Evolutionary conservation across 2,329 filamentous ascomycete genomes (phyloP).

Genomic region (Lasiodiplodia hormozganensis): DNA sequence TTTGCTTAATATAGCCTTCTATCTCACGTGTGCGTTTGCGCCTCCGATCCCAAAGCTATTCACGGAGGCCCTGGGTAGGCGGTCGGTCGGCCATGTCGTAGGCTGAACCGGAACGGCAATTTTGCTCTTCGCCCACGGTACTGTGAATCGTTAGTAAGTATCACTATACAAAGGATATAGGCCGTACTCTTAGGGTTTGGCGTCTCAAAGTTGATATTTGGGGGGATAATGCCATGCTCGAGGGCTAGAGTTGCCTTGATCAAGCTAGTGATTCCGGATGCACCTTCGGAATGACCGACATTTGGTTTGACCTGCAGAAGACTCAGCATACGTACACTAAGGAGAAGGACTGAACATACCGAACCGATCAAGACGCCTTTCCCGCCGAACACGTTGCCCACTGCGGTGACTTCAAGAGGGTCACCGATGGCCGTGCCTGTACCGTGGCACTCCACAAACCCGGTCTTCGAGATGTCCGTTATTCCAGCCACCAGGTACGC

Average conservation of each 20-base stretch:
- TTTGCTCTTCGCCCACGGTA: conserved; percentile 30
- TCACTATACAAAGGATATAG: neutral
- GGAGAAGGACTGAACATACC: conserved; percentile 8
- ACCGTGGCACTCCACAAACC: conserved; percentile 32
- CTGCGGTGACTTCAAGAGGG: conserved; percentile 33
- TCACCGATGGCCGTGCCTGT: conserved; percentile 34
- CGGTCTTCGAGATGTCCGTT: conserved; percentile 1
- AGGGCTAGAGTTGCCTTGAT: conserved; percentile 54
- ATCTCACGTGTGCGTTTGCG: conserved; percentile 29
- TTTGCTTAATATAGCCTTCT: too few relatives aligned
- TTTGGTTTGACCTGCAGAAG: conserved; percentile 30
- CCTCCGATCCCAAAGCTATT: conserved; percentile 30
- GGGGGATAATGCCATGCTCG: conserved; percentile 49
- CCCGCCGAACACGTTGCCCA: neutral
- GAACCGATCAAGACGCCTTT: conserved; percentile 33
- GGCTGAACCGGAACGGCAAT: conserved; percentile 26
- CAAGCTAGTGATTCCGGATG: conserved; percentile 51
- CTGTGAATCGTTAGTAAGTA: neutral
- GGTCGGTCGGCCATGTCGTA: conserved; percentile 24
- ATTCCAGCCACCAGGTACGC: conserved; percentile 38
- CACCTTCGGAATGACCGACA: conserved; percentile 54
- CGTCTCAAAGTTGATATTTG: conserved; percentile 44
- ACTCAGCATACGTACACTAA: neutral
- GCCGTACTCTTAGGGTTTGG: conserved; percentile 29
- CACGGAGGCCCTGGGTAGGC: conserved; percentile 27